A percentile compares a stretch with the other conserved stretches of the same genome.
Conservation (phyloP, 2,329 filamentous ascomycete genomes). For the Colletotrichum noveboracense region DNA sequence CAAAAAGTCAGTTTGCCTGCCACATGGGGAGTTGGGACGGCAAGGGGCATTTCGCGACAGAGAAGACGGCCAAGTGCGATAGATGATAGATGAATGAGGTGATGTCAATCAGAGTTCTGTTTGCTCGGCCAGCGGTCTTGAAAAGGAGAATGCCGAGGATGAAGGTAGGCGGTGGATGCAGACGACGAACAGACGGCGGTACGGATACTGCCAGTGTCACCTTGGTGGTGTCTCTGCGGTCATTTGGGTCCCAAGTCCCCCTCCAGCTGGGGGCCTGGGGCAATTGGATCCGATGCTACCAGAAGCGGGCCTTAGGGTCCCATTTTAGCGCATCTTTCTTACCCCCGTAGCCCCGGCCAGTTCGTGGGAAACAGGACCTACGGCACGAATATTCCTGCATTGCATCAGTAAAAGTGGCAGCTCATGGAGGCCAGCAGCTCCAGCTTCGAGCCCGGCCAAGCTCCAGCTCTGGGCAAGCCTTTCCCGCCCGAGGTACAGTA, state of each 20-base stretch:
- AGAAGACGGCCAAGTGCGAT: not conserved
- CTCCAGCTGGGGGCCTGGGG: not conserved
- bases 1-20: not conserved
- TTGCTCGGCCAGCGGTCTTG: conserved; percentile 1
- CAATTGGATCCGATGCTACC: not conserved
- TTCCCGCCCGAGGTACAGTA: not conserved
- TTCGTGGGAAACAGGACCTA: conserved; percentile 4
- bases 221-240: not conserved
- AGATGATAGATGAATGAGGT: not conserved
- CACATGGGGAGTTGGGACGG: not conserved
- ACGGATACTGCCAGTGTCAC: not conserved
- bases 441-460: not conserved
- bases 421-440: not conserved
- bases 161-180: not conserved
- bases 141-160: conserved; percentile 1
- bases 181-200: not conserved
- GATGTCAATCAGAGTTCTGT: not conserved
- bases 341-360: not conserved
- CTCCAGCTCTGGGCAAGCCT: not conserved
- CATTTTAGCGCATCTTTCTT: not conserved
- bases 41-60: not conserved
- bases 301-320: conserved; percentile 2
- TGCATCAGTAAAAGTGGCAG: not conserved
- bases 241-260: not conserved
- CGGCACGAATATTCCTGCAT: not conserved